These are phyloP conservation scores for Phanerodontia chrysosporium DNA, from an alignment of 768 basidiomycete genomes.

Conservation along the genomic window DNA sequence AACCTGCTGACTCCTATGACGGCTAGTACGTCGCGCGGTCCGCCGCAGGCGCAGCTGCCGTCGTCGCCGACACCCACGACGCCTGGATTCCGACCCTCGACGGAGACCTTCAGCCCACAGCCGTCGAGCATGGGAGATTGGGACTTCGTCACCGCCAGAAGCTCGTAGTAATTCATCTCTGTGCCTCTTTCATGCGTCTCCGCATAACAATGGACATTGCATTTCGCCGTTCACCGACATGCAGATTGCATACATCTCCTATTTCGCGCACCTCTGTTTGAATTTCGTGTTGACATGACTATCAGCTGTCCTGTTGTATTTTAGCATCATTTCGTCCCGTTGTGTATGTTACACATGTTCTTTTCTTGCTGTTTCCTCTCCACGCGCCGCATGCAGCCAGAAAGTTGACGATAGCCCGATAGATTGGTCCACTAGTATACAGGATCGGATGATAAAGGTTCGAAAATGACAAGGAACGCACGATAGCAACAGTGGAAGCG, in stretches of 20 bases:
- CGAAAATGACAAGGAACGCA: background rate
- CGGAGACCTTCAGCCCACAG: background rate
- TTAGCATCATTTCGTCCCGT: background rate
- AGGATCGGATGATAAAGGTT: background rate
- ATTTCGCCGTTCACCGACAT: background rate
- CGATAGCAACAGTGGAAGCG: background rate
- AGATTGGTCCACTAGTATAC: background rate
- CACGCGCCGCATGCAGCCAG: background rate
- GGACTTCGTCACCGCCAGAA: background rate
- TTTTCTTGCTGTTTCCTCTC: too few relatives aligned
- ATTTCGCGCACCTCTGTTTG: background rate
- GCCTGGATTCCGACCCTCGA: background rate
- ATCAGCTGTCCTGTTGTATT: background rate
- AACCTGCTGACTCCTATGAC: slow-evolving; percentile 6
- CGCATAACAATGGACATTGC: background rate
- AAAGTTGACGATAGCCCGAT: too few relatives aligned
- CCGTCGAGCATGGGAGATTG: background rate
- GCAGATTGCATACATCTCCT: background rate
- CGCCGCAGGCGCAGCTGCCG: slow-evolving; percentile 23
- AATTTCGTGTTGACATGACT: background rate
- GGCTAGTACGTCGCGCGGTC: slow-evolving; percentile 15
- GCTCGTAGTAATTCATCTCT: background rate
- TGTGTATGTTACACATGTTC: background rate
- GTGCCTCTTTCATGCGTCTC: background rate
- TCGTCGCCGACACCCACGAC: slow-evolving; percentile 15